These are phyloP conservation scores for Lasiosphaeria hispida DNA, from an alignment of 495 filamentous ascomycete species.

Conservation along the genomic window DNA sequence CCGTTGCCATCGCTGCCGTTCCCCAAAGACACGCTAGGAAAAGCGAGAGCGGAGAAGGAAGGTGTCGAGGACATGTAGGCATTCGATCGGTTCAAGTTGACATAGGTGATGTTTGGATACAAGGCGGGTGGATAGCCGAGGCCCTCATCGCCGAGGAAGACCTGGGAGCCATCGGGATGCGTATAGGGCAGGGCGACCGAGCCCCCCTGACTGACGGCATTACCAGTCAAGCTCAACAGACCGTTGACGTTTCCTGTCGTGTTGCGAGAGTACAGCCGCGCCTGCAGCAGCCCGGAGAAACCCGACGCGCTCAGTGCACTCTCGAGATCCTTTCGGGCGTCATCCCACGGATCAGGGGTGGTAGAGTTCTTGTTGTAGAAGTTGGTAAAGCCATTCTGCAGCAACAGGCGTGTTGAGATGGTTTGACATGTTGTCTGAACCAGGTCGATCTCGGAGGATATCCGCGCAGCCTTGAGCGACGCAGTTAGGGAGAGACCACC, in stretches of 20 bases:
- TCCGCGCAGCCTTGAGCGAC: conserved; percentile 77
- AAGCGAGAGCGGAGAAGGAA: conserved; percentile 39
- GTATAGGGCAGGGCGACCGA: conserved; percentile 57
- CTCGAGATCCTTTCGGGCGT: conserved; percentile 55
- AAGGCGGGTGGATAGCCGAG: conserved; percentile 64
- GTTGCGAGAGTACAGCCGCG: conserved; percentile 63
- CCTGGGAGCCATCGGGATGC: conserved; percentile 53
- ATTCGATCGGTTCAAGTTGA: conserved; percentile 37
- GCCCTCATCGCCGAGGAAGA: conserved; percentile 56
- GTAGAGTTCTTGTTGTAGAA: conserved; percentile 59
- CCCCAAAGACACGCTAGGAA: conserved; percentile 54
- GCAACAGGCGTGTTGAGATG: conserved; percentile 63
- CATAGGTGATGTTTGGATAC: conserved; percentile 74
- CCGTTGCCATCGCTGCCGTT: conserved; percentile 42
- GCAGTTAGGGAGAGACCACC: conserved; percentile 71
- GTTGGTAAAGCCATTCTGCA: conserved; percentile 59
- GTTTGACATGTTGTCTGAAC: conserved; percentile 67
- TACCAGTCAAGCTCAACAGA: conserved; percentile 61
- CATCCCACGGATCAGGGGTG: conserved; percentile 44
- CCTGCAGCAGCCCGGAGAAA: conserved; percentile 60
- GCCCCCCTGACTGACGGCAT: conserved; percentile 19
- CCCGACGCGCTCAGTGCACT: conserved; percentile 57
- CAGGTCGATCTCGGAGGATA: conserved; percentile 71
- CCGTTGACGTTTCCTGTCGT: conserved; percentile 48
- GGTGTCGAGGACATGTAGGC: conserved; percentile 34